These are phyloP conservation scores for Ustilago crameri DNA, from an alignment of 1,284 basidiomycete species.

Conservation along the genomic window DNA sequence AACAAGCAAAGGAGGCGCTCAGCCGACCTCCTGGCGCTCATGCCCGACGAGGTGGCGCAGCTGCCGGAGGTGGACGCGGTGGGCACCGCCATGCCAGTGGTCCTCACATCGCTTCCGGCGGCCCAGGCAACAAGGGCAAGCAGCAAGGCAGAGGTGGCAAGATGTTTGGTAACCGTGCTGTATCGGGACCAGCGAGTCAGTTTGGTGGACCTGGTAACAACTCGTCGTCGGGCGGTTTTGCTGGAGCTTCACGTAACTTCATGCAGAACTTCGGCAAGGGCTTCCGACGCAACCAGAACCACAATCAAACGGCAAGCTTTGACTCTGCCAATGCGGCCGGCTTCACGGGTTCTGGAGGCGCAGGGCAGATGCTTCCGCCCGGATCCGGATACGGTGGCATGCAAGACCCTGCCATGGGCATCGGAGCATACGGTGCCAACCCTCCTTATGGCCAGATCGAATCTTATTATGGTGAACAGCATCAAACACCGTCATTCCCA, in stretches of 20 bases:
- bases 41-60: slow-evolving; percentile 29
- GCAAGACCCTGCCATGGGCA: slow-evolving; percentile 25
- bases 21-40: slow-evolving; percentile 11
- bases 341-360: slow-evolving; percentile 13
- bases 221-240: slow-evolving; percentile 16
- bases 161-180: slow-evolving; percentile 36
- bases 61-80: slow-evolving; percentile 24
- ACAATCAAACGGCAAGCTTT: slow-evolving; percentile 28
- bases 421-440: slow-evolving; percentile 19
- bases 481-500: slow-evolving; percentile 23
- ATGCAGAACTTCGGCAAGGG: slow-evolving; percentile 49
- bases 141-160: slow-evolving; percentile 37
- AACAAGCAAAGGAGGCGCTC: slow-evolving; percentile 35
- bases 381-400: slow-evolving; percentile 19
- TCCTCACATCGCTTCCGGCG: slow-evolving; percentile 20
- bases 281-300: slow-evolving; percentile 31
- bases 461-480: slow-evolving; percentile 23
- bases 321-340: slow-evolving; percentile 21
- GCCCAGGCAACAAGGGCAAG: slow-evolving; percentile 29
- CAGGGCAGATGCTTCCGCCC: slow-evolving; percentile 27
- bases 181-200: slow-evolving; percentile 37
- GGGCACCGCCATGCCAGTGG: slow-evolving; percentile 44
- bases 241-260: slow-evolving; percentile 34
- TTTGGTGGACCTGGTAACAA: slow-evolving; percentile 19
- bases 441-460: slow-evolving; percentile 18